These are phyloP conservation scores for Cyamopsis tetragonoloba DNA, from an alignment of 306 rosid species.

Conservation along the genomic window DNA sequence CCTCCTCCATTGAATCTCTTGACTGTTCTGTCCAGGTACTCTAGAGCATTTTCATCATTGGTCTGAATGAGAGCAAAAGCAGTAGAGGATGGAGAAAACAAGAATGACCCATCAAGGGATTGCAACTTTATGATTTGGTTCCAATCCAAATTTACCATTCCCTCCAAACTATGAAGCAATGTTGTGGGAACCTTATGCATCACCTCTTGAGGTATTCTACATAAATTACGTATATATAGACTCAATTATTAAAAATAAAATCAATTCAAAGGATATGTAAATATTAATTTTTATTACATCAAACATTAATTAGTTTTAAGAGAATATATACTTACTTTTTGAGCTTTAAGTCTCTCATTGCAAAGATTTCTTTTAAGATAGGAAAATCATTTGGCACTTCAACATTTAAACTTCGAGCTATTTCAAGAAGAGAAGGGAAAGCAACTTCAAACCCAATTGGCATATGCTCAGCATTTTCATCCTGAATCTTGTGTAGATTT, in stretches of 20 bases:
- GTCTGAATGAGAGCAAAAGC: conserved; percentile 67
- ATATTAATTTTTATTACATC: too few relatives aligned
- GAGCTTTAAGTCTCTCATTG: conserved; percentile 60
- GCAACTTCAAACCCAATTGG: conserved; percentile 78
- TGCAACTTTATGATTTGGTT: conserved; percentile 61
- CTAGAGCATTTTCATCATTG: conserved; percentile 42
- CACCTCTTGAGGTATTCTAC: conserved; percentile 73
- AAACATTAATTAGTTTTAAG: not conserved
- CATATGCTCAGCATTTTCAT: conserved; percentile 68
- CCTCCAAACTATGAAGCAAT: conserved; percentile 82
- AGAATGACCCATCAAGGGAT: conserved; percentile 69
- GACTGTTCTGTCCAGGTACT: conserved; percentile 40
- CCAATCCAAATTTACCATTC: conserved; percentile 78
- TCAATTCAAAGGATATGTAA: too few relatives aligned
- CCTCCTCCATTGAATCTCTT: conserved; percentile 75
- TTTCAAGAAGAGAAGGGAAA: conserved; percentile 61
- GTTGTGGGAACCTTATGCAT: conserved; percentile 69
- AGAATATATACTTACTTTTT: conserved; percentile 46
- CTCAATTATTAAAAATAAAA: too few relatives aligned
- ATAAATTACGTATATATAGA: too few relatives aligned
- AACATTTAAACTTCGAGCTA: conserved; percentile 46
- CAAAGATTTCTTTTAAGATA: conserved; percentile 44
- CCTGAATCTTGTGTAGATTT: conserved; percentile 49
- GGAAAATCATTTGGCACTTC: conserved; percentile 47
- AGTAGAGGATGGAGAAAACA: conserved; percentile 79